A percentile compares a stretch with the other conserved stretches of the same genome.
phyloP scores from a whole-genome alignment of 2,329 filamentous ascomycete species.

The Epichloe gansuensis region DNA sequence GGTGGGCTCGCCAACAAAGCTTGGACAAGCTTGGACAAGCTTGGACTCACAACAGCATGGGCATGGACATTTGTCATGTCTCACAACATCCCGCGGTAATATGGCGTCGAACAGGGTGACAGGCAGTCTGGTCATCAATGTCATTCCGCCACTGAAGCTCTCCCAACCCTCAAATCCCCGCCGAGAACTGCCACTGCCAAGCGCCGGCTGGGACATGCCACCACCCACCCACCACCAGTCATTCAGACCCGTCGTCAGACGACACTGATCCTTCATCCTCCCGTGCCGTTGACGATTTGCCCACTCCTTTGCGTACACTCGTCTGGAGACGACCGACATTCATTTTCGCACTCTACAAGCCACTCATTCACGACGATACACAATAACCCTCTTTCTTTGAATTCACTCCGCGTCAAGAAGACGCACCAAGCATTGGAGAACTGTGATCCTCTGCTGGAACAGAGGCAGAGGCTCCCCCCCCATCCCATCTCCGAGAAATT shows the following conservation, averaged over 20 bases:
- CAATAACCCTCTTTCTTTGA: background rate
- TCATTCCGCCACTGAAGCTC: no score
- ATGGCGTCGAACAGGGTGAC: no score
- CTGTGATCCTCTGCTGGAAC: conserved; percentile 1
- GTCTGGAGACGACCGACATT: background rate
- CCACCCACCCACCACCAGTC: background rate
- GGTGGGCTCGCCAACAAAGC: no score
- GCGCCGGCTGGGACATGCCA: background rate
- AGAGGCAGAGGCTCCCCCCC: background rate
- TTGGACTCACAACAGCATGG: no score
- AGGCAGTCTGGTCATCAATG: no score
- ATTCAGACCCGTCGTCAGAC: no score
- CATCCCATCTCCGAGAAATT: background rate
- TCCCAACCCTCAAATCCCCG: background rate
- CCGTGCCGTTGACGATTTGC: conserved; percentile 1
- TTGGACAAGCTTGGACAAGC: no score
- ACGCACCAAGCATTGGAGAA: background rate
- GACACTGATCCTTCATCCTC: background rate
- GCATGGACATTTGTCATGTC: no score
- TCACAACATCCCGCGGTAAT: no score
- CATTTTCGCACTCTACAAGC: background rate
- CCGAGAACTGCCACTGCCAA: background rate
- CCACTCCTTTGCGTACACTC: conserved; percentile 1
- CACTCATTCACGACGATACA: background rate
- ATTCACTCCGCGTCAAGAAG: background rate